These are phyloP conservation scores for Penicillium brevicompactum DNA, from an alignment of 2,329 filamentous ascomycete species.

Conservation along the genomic window DNA sequence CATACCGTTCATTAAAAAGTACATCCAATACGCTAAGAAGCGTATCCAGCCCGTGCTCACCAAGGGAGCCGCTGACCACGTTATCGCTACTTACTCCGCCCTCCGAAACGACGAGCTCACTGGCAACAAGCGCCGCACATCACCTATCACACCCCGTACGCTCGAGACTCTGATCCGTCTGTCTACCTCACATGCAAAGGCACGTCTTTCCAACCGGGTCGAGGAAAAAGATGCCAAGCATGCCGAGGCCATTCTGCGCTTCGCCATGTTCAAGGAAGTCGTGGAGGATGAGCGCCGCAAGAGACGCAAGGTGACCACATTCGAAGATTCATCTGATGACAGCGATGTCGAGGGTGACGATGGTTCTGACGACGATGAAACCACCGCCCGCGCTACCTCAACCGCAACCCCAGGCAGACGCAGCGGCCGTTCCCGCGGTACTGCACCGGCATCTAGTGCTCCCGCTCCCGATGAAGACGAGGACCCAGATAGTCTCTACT, in stretches of 20 bases:
- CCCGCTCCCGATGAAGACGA: conserved; percentile 57
- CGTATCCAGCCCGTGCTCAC: conserved; percentile 87
- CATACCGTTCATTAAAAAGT: conserved; percentile 99
- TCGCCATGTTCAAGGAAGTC: conserved; percentile 96
- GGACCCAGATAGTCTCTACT: conserved; percentile 57
- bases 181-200: conserved; percentile 92
- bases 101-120: conserved; percentile 95
- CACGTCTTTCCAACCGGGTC: conserved; percentile 81
- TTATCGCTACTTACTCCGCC: conserved; percentile 86
- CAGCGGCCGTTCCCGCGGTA: conserved; percentile 35
- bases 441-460: conserved; percentile 39
- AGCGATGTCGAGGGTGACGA: conserved; percentile 44
- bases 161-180: conserved; percentile 98
- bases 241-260: conserved; percentile 86
- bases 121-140: conserved; percentile 89
- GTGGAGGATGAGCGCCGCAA: conserved; percentile 76
- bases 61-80: conserved; percentile 87
- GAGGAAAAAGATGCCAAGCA: conserved; percentile 86
- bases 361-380: conserved; percentile 30
- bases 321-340: conserved; percentile 60
- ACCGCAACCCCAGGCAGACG: conserved; percentile 34
- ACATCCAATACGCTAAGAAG: conserved; percentile 96
- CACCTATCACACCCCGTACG: conserved; percentile 94
- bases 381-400: conserved; percentile 22
- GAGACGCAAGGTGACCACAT: conserved; percentile 74